These are phyloP conservation scores for Croton setiger DNA, from an alignment of 441 rosid species.

Conservation along the genomic window DNA sequence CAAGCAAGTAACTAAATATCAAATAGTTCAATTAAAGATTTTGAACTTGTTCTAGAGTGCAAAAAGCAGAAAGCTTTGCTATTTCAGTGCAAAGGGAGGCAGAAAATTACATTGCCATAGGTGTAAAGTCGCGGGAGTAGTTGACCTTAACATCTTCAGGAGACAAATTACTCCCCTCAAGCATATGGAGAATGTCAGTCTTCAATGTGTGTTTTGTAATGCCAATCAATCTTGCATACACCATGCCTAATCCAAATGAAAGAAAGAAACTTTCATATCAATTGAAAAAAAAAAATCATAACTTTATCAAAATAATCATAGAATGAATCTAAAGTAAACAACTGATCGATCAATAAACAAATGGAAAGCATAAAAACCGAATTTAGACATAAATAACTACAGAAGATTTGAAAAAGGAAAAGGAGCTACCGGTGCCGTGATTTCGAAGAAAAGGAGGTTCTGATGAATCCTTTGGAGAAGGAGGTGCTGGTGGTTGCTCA, in stretches of 20 bases:
- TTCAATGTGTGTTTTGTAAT: conserved; percentile 45
- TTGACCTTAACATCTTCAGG: conserved; percentile 53
- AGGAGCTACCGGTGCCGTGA: conserved; percentile 31
- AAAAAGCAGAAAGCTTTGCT: not conserved
- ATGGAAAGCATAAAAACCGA: not conserved
- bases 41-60: not conserved
- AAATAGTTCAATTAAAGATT: not conserved
- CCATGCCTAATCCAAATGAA: conserved; percentile 31
- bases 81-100: conserved; percentile 3
- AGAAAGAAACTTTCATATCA: too few relatives aligned
- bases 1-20: not conserved
- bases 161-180: conserved; percentile 57
- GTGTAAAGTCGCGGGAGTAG: conserved; percentile 43
- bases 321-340: too few relatives aligned
- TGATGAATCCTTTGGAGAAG: conserved; percentile 33
- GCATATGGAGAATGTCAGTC: conserved; percentile 57
- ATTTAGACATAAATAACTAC: too few relatives aligned
- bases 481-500: conserved; percentile 38
- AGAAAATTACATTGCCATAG: conserved; percentile 28
- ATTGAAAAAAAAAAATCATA: too few relatives aligned
- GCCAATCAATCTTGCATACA: conserved; percentile 57
- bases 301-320: too few relatives aligned
- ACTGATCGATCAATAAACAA: not conserved
- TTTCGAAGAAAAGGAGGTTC: conserved; percentile 27
- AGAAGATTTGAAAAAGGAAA: not conserved